Evolutionary conservation across 2,329 filamentous ascomycete genomes (phyloP), one percentile per base, ranked within the genome.

Genomic region (Colletotrichum sp.): DNA sequence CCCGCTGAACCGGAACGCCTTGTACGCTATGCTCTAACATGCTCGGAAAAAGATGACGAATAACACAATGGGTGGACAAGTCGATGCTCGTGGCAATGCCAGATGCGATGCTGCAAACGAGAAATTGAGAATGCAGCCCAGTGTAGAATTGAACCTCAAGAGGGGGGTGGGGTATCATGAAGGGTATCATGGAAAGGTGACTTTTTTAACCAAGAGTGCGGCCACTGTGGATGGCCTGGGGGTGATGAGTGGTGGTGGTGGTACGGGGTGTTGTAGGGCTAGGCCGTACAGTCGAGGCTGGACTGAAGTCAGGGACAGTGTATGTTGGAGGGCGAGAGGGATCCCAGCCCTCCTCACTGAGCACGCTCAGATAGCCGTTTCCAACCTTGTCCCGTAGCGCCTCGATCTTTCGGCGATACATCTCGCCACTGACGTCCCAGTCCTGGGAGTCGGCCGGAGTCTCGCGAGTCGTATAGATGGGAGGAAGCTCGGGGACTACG

Each of bases 401-500:
- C 84, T 98, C 96, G 71, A 99, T 94, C 84, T 97, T 97, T 83
- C 95, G 95, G 73, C 94, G 92, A 84, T 98, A 99, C 9, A 95
- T 88, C 81, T 97, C 95, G 70, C 94, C 94, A 75, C 92, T 91
- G 59, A 91, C 86, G 76, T 92, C 92, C 90, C 93, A 95, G 75
- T 94, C 90, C 62, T 88, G 86, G 6, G 86, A 78, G 59, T 82
- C 78, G 28, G 82, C 78, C 7, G 82, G 80, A 24, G 80, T 78
- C 16, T 84, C 83, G 6, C 82, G 79, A 18, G 83, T 81, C 5
- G 81, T 72, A 52, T 85, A 83, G 34, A 81, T 78, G 36, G 82
- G 78, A 16, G 84, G 79, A 24, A 85, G 78, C 63, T 85, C 82
- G 5, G 84, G 81, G 16, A 84, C 78, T 36, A 85, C 77, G 13